These are phyloP conservation scores for Bretschneidera sinensis DNA, from an alignment of 345 rosid species.

Conservation along the genomic window DNA sequence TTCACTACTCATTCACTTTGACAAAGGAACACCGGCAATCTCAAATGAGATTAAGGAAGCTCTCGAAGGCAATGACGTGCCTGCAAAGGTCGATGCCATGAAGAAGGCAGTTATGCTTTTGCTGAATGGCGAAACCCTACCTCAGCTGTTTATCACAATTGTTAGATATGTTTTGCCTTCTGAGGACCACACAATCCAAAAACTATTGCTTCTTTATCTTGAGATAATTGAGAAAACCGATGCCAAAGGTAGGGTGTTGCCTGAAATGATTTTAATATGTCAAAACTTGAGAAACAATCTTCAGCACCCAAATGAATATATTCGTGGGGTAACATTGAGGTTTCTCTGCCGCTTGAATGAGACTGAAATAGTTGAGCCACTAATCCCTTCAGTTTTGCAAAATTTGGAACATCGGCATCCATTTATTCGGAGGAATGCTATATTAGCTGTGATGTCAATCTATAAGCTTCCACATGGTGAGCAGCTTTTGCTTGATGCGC, in stretches of 20 bases:
- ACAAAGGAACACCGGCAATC: constrained; percentile 77
- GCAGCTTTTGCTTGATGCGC: constrained; percentile 70
- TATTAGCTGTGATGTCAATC: constrained; percentile 63
- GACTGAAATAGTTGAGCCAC: constrained; percentile 64
- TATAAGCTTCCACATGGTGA: constrained; percentile 75
- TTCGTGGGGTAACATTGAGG: constrained; percentile 79
- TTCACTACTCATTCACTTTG: constrained; percentile 73
- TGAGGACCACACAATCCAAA: constrained; percentile 88
- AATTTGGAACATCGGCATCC: constrained; percentile 77
- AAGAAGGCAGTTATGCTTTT: constrained; percentile 86
- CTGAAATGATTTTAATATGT: constrained; percentile 92
- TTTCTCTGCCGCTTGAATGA: constrained; percentile 70
- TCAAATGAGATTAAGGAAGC: constrained; percentile 92
- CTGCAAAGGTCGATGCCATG: constrained; percentile 72
- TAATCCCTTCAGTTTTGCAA: constrained; percentile 68
- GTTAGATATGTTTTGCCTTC: constrained; percentile 81
- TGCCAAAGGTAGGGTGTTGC: constrained; percentile 66
- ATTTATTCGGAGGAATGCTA: constrained; percentile 64
- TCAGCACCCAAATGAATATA: constrained; percentile 84
- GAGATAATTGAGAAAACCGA: constrained; percentile 85
- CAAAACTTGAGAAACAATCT: constrained; percentile 87
- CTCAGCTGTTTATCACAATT: constrained; percentile 90
- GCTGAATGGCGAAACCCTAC: constrained; percentile 86
- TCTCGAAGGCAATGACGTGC: constrained; percentile 72
- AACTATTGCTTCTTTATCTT: constrained; percentile 68